Percentiles rank a stretch among this genome's conserved stretches.
Conservation (phyloP, 2,329 filamentous ascomycete genomes). For the Fusarium brevicatenulatum region DNA sequence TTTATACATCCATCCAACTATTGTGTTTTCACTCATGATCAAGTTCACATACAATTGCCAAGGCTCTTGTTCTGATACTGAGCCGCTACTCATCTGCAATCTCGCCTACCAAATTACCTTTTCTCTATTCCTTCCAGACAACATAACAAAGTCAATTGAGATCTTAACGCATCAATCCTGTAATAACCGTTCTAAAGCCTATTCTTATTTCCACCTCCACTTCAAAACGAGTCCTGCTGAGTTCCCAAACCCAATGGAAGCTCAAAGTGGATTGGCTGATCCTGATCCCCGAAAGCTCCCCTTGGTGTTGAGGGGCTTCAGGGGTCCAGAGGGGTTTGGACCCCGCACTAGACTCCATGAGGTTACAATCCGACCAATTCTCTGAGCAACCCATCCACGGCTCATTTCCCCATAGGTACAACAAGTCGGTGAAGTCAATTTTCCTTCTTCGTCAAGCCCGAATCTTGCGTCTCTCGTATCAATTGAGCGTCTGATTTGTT, state of each 20-base stretch:
- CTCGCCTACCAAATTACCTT: constrained; percentile 17
- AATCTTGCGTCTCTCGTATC: neutral
- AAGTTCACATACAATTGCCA: neutral
- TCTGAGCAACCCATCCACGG: constrained; percentile 20
- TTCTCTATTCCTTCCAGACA: neutral
- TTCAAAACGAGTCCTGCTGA: neutral
- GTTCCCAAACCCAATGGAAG: neutral
- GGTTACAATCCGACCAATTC: constrained; percentile 19
- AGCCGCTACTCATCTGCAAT: constrained; percentile 3
- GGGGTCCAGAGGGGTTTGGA: constrained; percentile 38
- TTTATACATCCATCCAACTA: rapidly evolving
- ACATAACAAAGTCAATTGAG: neutral
- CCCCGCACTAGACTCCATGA: constrained; percentile 43
- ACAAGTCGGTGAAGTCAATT: constrained; percentile 44
- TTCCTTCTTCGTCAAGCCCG: neutral
- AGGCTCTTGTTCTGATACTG: neutral
- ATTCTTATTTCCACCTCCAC: neutral
- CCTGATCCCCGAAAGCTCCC: neutral
- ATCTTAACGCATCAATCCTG: rapidly evolving
- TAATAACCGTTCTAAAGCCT: neutral
- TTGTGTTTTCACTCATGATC: no score
- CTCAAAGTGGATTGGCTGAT: constrained; percentile 13
- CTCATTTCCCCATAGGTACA: constrained; percentile 41
- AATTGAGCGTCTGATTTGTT: constrained; percentile 3
- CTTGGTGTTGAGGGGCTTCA: constrained; percentile 38